These are phyloP conservation scores for Blumeriella jaapii DNA, from an alignment of 2,329 filamentous ascomycete genomes.

Conservation along the genomic window DNA sequence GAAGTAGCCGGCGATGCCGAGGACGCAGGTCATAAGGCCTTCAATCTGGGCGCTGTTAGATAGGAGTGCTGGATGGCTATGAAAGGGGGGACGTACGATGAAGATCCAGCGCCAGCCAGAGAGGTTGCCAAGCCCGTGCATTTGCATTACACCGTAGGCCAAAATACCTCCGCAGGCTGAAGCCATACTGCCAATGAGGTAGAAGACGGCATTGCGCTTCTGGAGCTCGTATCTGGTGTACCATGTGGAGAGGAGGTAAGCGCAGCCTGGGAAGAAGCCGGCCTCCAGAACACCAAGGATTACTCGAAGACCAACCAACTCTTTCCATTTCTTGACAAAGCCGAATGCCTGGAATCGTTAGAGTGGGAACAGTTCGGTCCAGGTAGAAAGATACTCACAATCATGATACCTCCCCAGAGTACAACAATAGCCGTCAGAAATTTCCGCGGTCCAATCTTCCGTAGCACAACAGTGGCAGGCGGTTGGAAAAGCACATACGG, in stretches of 20 bases:
- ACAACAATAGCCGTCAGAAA: conserved; percentile 40
- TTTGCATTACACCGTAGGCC: conserved; percentile 49
- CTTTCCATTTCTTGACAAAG: conserved; percentile 27
- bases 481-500: conserved; percentile 63
- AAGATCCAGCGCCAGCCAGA: conserved; percentile 35
- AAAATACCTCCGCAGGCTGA: conserved; percentile 57
- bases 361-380: too few species aligned
- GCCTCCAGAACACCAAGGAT: conserved; percentile 24
- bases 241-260: conserved; percentile 32
- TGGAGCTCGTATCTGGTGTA: conserved; percentile 50
- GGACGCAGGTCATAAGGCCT: conserved; percentile 39
- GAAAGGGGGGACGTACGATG: conserved; percentile 40
- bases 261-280: conserved; percentile 29
- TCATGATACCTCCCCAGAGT: conserved; percentile 34
- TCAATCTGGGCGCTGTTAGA: too few species aligned
- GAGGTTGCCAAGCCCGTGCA: conserved; percentile 26
- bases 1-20: conserved; percentile 42
- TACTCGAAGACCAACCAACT: conserved; percentile 22
- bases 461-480: conserved; percentile 56
- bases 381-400: too few species aligned
- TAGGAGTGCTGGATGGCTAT: too few species aligned
- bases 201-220: conserved; percentile 58
- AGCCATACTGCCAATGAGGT: conserved; percentile 55
- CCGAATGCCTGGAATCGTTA: conserved; percentile 26
- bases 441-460: conserved; percentile 50